These are phyloP conservation scores for Euphorbia corollata DNA, from an alignment of 441 rosid genomes.

Conservation along the genomic window DNA sequence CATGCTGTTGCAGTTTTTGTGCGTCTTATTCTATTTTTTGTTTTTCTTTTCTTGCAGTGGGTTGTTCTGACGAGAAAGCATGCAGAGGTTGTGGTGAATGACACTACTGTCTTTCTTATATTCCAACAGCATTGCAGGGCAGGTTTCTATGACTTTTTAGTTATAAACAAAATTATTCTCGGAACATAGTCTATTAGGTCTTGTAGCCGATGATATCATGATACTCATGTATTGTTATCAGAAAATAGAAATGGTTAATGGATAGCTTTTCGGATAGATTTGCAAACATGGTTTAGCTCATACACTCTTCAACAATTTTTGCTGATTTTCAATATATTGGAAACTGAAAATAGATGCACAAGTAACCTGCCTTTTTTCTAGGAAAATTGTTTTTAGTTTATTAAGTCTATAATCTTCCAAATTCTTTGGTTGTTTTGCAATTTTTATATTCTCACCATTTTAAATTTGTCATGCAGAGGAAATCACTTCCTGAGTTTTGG, in stretches of 20 bases:
- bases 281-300: background rate
- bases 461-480: slow-evolving; percentile 47
- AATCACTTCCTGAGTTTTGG: slow-evolving; percentile 95
- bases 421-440: slow-evolving; percentile 10
- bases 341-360: slow-evolving; percentile 5
- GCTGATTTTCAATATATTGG: slow-evolving; percentile 4
- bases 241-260: background rate
- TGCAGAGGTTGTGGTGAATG: slow-evolving; percentile 78
- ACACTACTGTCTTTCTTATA: slow-evolving; percentile 65
- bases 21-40: slow-evolving; percentile 17
- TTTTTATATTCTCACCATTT: slow-evolving; percentile 3
- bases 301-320: background rate
- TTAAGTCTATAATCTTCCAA: background rate
- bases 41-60: slow-evolving; percentile 53
- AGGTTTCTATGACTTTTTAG: slow-evolving; percentile 27
- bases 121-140: slow-evolving; percentile 89
- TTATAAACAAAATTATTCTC: slow-evolving; percentile 1
- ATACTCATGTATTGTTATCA: background rate
- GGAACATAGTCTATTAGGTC: background rate
- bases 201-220: background rate
- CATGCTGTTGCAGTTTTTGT: slow-evolving; percentile 9
- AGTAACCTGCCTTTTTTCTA: background rate
- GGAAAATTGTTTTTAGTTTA: background rate
- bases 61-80: slow-evolving; percentile 80
- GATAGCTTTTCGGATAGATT: slow-evolving; percentile 7